Conservation (phyloP, 192 early-diverging fungal genomes). For the Diversispora epigaea region DNA sequence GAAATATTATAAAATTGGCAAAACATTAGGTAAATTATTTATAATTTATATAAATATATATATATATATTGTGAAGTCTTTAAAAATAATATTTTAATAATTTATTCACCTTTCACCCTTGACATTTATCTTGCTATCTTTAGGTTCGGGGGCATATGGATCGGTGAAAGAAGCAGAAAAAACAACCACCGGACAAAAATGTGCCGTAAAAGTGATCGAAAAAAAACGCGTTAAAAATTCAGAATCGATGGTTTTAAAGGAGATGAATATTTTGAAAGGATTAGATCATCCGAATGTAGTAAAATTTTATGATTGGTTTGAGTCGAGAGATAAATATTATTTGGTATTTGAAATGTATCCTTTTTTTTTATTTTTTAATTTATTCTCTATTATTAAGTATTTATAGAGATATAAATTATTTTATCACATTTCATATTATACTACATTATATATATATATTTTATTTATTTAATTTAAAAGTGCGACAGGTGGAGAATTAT, state of each 20-base stretch:
- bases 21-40: slow-evolving; percentile 19
- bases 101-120: no score
- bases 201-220: slow-evolving; percentile 91
- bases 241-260: slow-evolving; percentile 86
- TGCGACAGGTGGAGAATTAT: slow-evolving; percentile 84
- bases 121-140: not conserved
- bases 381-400: not conserved
- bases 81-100: no score
- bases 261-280: slow-evolving; percentile 83
- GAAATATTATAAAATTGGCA: slow-evolving; percentile 29
- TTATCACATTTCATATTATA: no score
- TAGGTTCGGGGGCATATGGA: slow-evolving; percentile 70
- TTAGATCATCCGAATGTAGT: slow-evolving; percentile 90
- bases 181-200: slow-evolving; percentile 70
- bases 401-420: no score
- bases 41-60: not conserved
- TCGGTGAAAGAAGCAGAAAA: slow-evolving; percentile 67
- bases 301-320: slow-evolving; percentile 79
- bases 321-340: slow-evolving; percentile 73
- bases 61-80: not conserved
- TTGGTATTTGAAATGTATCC: slow-evolving; percentile 70
- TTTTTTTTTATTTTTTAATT: not conserved
- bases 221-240: slow-evolving; percentile 80
- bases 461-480: slow-evolving; percentile 35
- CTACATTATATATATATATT: no score